Evolutionary conservation across 208 protist genomes (phyloP).

Genomic region (Porcisia hertigi): DNA sequence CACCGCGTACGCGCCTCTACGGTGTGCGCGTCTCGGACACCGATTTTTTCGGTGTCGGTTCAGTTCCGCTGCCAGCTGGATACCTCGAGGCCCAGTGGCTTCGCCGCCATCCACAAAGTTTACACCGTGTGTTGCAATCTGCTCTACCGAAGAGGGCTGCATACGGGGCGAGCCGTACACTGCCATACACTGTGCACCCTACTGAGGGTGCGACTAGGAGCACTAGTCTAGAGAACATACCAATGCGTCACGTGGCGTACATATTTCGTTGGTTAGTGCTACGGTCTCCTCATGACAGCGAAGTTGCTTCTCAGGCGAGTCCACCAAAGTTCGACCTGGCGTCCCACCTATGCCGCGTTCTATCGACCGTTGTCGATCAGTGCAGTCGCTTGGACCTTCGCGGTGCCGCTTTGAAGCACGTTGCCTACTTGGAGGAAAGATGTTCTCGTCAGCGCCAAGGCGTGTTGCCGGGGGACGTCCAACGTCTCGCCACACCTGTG

Average conservation of each 20-base stretch:
- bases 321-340: conserved; percentile 12
- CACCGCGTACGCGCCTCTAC: conserved; percentile 22
- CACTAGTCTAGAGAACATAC: conserved; percentile 5
- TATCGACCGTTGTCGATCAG: conserved; percentile 42
- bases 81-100: conserved; percentile 24
- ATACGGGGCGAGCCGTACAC: background rate
- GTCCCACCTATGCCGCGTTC: conserved; percentile 17
- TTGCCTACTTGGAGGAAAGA: conserved; percentile 44
- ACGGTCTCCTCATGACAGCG: background rate
- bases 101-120: conserved; percentile 14
- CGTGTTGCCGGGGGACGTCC: conserved; percentile 5
- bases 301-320: background rate
- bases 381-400: conserved; percentile 56
- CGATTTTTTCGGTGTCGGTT: background rate
- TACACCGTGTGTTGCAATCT: conserved; percentile 8
- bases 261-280: conserved; percentile 27
- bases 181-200: background rate
- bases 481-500: conserved; percentile 36
- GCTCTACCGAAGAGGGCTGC: conserved; percentile 6
- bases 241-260: conserved; percentile 14
- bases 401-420: conserved; percentile 56
- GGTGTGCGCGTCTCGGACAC: background rate
- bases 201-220: background rate
- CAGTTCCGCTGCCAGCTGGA: conserved; percentile 4
- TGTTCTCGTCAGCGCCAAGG: conserved; percentile 22